These are phyloP conservation scores for Tuber aestivum DNA, from an alignment of 495 filamentous ascomycete species.

Conservation along the genomic window DNA sequence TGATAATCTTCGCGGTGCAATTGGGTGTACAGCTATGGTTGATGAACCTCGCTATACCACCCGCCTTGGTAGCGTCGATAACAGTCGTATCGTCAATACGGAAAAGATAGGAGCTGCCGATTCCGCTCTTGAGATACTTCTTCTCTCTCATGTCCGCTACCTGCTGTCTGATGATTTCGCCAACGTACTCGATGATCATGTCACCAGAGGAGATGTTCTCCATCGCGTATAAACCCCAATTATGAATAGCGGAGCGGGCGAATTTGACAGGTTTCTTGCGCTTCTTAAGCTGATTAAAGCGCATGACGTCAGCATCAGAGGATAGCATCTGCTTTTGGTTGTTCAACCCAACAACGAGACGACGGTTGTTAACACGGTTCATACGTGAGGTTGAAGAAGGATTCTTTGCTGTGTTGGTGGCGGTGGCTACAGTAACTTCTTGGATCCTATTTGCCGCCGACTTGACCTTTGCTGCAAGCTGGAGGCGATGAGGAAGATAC, in stretches of 20 bases:
- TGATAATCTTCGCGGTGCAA: slow-evolving; percentile 99
- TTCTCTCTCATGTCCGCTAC: slow-evolving; percentile 91
- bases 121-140: slow-evolving; percentile 88
- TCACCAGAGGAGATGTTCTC: slow-evolving; percentile 96
- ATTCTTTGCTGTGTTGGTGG: slow-evolving; percentile 28
- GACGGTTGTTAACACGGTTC: slow-evolving; percentile 90
- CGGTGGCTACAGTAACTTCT: slow-evolving; percentile 21
- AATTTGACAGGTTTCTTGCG: slow-evolving; percentile 99
- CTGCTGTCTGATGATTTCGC: slow-evolving; percentile 92
- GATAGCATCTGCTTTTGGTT: slow-evolving; percentile 83
- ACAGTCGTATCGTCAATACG: slow-evolving; percentile 96
- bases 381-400: slow-evolving; percentile 63
- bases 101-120: slow-evolving; percentile 96
- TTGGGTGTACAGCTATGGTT: slow-evolving; percentile 98
- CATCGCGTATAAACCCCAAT: slow-evolving; percentile 96
- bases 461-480: slow-evolving; percentile 72
- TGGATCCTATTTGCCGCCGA: slow-evolving; percentile 61
- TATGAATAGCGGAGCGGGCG: slow-evolving; percentile 94
- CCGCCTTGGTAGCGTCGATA: slow-evolving; percentile 96
- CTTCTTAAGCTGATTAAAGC: slow-evolving; percentile 99
- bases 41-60: slow-evolving; percentile 96
- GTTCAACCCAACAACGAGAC: slow-evolving; percentile 87
- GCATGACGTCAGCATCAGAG: slow-evolving; percentile 78
- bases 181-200: slow-evolving; percentile 99
- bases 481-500: slow-evolving; percentile 95